These are phyloP conservation scores for Hippophae tibetana DNA, from an alignment of 306 rosid species.

Conservation along the genomic window DNA sequence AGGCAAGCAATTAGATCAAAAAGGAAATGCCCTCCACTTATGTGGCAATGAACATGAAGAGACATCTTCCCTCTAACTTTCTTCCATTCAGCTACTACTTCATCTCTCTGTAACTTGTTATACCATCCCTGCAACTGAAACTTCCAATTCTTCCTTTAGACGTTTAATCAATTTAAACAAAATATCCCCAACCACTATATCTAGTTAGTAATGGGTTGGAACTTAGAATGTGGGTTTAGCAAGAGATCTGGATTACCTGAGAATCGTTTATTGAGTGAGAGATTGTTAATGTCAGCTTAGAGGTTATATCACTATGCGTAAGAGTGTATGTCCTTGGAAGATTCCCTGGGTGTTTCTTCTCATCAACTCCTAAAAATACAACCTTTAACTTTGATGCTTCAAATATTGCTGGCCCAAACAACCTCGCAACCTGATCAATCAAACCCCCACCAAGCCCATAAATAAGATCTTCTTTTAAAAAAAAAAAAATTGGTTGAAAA, in stretches of 20 bases:
- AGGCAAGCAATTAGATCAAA: constrained; percentile 62
- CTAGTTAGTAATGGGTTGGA: no score
- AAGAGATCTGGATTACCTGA: constrained; percentile 40
- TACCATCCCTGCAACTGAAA: constrained; percentile 96
- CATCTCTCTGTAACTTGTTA: constrained; percentile 81
- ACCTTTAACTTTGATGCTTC: constrained; percentile 91
- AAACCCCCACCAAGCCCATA: constrained; percentile 18
- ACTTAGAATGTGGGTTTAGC: background rate
- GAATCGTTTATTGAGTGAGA: constrained; percentile 75
- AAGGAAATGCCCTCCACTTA: constrained; percentile 87
- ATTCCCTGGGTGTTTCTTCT: constrained; percentile 77
- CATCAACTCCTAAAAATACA: constrained; percentile 68
- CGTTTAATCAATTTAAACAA: no score
- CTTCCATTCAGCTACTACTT: constrained; percentile 88
- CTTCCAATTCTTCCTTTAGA: no score
- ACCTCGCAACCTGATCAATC: constrained; percentile 57
- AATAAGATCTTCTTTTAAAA: background rate
- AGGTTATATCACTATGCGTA: constrained; percentile 78
- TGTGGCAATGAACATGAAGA: constrained; percentile 90
- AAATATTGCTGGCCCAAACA: constrained; percentile 87
- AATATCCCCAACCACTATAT: no score
- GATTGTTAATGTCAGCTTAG: constrained; percentile 77
- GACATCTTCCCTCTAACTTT: constrained; percentile 77
- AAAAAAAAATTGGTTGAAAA: background rate
- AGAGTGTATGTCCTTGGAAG: constrained; percentile 79